Evolutionary conservation across 2,329 filamentous ascomycete genomes (phyloP).

Genomic region (Conoideocrella luteorostrata): DNA sequence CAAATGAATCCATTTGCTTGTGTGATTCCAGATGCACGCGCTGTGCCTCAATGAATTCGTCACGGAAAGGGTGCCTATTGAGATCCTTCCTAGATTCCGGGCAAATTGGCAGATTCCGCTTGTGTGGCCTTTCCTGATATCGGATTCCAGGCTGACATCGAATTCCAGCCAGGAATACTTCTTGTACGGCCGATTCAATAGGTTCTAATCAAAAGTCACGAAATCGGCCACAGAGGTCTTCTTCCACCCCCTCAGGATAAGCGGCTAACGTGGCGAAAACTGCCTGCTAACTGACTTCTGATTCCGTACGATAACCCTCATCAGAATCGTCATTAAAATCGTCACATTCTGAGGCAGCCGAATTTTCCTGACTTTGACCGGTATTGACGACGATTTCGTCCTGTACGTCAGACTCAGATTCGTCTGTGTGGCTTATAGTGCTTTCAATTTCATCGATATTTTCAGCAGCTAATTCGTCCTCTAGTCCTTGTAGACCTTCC

Average conservation of each 20-base stretch:
- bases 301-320: too few species aligned
- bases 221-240: too few species aligned
- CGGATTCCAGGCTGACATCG: neutral
- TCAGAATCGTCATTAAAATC: too few species aligned
- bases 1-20: neutral
- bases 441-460: too few species aligned
- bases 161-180: neutral
- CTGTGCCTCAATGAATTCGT: neutral
- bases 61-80: neutral
- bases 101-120: neutral
- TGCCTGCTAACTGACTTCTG: neutral
- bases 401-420: neutral
- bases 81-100: neutral
- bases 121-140: too few species aligned
- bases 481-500: neutral
- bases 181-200: neutral
- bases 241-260: too few species aligned
- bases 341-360: too few species aligned
- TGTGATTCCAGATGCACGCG: neutral
- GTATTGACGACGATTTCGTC: neutral
- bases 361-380: too few species aligned
- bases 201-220: too few species aligned
- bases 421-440: neutral
- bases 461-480: neutral
- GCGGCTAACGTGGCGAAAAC: too few species aligned